Evolutionary conservation across 495 filamentous ascomycete species (phyloP), one percentile per base, ranked within the genome.

Genomic region (Aspergillus panamensis): DNA sequence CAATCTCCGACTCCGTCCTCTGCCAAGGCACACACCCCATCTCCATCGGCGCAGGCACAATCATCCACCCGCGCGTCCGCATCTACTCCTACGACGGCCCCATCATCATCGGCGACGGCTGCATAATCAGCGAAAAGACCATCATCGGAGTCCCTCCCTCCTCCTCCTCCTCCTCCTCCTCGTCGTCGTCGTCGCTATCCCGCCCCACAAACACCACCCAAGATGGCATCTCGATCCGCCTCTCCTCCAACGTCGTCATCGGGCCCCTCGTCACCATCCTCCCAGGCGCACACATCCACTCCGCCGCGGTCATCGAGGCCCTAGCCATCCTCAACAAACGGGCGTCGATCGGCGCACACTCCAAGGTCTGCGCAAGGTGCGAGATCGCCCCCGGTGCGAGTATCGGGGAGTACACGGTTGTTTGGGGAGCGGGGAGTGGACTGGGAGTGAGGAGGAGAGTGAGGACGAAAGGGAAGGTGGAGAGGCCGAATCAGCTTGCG

Each of bases 31-130:
- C 80, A 3, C 77, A 91, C 71, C 79, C 80, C 14, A 87, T 96
- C 55, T 82, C 78, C 42, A 83, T 96, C 62, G 83, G 83, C 57
- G 73, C 82, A 33, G 83, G 88, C 66, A 85, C 82, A 14, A 82
- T 96, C n/a, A 75, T 96, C 55, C 92, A 96, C 72, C 92, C 92
- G 1, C 87, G 90, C 55, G 81, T 84, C 0, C 80, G 81, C 49
- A 76, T 96, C 62, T 84, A 87, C 63, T 84, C 88, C 1, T 76
- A 79, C 39, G 74, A 81, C 45, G 92, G 88, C 0, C 82, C 87
- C 19, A 81, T 96, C 32, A 82, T 77, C 8, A 82, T 96, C 47
- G 89, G 88, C 0, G 82, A 85, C 10, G 77, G 83, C 37, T 90
- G 87, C 69, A 86, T 94, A 33, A 80, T 96, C 47, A 81, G 84